These are phyloP conservation scores for Cucurbita ficifolia DNA, from an alignment of 306 rosid genomes.

Conservation along the genomic window DNA sequence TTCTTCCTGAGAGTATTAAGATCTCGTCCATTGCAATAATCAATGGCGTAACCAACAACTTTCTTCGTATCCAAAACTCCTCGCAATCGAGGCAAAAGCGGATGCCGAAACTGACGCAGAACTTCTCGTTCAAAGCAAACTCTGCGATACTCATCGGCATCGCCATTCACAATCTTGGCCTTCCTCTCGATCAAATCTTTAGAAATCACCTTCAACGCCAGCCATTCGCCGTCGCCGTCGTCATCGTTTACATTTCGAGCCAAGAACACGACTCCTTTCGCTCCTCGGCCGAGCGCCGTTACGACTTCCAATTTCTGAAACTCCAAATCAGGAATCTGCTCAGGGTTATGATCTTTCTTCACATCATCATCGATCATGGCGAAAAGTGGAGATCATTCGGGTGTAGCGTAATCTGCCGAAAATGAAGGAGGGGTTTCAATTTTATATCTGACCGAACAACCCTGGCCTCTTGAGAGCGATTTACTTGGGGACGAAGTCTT, in stretches of 20 bases:
- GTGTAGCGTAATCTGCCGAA: not conserved
- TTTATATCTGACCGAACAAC: not conserved
- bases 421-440: not conserved
- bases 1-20: conserved; percentile 42
- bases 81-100: conserved; percentile 44
- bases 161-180: conserved; percentile 4
- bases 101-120: conserved; percentile 47
- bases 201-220: conserved; percentile 66
- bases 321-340: conserved; percentile 13
- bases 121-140: conserved; percentile 61
- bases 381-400: not conserved
- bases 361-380: conserved; percentile 20
- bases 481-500: not conserved
- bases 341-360: not conserved
- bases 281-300: conserved; percentile 86
- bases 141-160: conserved; percentile 28
- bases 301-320: conserved; percentile 31
- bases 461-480: not conserved
- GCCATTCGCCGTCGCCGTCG: conserved; percentile 10
- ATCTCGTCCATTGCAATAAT: conserved; percentile 75
- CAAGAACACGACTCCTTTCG: conserved; percentile 74
- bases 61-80: conserved; percentile 49
- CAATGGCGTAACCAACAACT: conserved; percentile 50
- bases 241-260: conserved; percentile 6
- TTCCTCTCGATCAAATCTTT: conserved; percentile 39